These are phyloP conservation scores for Trichoderma asperelloides DNA, from an alignment of 495 filamentous ascomycete species.

Conservation along the genomic window DNA sequence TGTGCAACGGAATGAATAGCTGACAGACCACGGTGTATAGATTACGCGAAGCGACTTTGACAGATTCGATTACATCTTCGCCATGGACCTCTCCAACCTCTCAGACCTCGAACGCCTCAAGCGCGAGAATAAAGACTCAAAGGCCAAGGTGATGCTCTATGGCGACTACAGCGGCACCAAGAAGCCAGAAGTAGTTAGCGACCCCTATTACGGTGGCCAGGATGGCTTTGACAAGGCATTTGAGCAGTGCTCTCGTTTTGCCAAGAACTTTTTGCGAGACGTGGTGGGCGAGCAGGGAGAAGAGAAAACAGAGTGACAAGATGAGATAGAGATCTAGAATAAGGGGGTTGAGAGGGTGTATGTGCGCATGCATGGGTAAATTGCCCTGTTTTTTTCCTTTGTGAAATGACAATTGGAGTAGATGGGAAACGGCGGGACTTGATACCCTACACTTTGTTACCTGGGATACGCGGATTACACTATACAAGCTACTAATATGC, in stretches of 20 bases:
- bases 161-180: slow-evolving; percentile 65
- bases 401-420: slow-evolving; percentile 2
- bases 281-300: slow-evolving; percentile 12
- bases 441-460: slow-evolving; percentile 1
- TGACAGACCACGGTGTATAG: slow-evolving; percentile 12
- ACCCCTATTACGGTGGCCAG: slow-evolving; percentile 84
- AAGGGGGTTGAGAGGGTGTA: not conserved
- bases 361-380: not conserved
- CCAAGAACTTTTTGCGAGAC: slow-evolving; percentile 58
- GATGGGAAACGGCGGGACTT: not conserved
- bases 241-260: slow-evolving; percentile 73
- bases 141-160: slow-evolving; percentile 66
- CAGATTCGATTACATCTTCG: slow-evolving; percentile 84
- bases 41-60: slow-evolving; percentile 51
- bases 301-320: not conserved
- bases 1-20: not conserved
- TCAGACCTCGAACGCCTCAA: slow-evolving; percentile 55
- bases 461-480: not conserved
- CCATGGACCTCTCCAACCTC: slow-evolving; percentile 87
- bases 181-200: slow-evolving; percentile 62
- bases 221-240: slow-evolving; percentile 81
- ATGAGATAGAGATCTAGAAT: not conserved
- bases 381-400: not conserved
- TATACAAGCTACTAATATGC: not conserved
- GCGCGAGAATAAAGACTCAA: slow-evolving; percentile 42